Conservation (phyloP, 2,329 filamentous ascomycete species). For the Pseudovirgaria hyperparasitica region DNA sequence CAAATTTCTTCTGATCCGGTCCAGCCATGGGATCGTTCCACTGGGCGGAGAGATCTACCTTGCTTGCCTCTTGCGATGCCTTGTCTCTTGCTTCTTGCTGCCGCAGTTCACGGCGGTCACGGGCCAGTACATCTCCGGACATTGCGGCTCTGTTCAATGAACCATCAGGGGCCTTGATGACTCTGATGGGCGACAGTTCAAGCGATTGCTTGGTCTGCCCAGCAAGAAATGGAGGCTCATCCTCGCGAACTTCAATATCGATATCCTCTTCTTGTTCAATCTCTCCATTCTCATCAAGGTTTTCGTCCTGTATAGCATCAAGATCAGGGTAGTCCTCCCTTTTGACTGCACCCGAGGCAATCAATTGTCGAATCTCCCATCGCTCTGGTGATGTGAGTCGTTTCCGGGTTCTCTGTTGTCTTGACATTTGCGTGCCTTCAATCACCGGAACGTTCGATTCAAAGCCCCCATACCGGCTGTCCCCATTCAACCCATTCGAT, state of each 20-base stretch:
- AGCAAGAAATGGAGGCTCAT: conserved; percentile 89
- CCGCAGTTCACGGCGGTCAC: conserved; percentile 77
- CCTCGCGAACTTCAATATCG: conserved; percentile 91
- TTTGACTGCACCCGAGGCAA: conserved; percentile 86
- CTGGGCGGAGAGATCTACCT: conserved; percentile 75
- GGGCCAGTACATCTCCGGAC: conserved; percentile 77
- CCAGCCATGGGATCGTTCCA: conserved; percentile 97
- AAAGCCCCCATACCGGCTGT: conserved; percentile 39
- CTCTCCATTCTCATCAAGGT: conserved; percentile 74
- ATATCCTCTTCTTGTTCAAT: conserved; percentile 93
- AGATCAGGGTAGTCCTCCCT: conserved; percentile 89
- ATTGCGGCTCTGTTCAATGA: conserved; percentile 94
- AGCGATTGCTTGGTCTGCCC: conserved; percentile 95
- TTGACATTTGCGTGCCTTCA: conserved; percentile 41
- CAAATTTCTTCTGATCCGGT: conserved; percentile 76
- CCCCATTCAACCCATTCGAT: conserved; percentile 35
- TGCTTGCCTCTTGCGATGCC: conserved; percentile 57
- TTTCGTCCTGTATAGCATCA: conserved; percentile 88
- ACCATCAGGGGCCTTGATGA: conserved; percentile 96
- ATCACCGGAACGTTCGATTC: conserved; percentile 48
- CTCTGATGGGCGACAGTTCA: conserved; percentile 86
- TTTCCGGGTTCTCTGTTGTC: conserved; percentile 54
- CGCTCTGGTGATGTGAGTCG: conserved; percentile 91
- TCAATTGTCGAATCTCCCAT: conserved; percentile 95
- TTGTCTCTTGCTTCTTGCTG: conserved; percentile 78